These are phyloP conservation scores for Jamesozyma rosinii DNA, from an alignment of 805 yeast species.

Conservation along the genomic window DNA sequence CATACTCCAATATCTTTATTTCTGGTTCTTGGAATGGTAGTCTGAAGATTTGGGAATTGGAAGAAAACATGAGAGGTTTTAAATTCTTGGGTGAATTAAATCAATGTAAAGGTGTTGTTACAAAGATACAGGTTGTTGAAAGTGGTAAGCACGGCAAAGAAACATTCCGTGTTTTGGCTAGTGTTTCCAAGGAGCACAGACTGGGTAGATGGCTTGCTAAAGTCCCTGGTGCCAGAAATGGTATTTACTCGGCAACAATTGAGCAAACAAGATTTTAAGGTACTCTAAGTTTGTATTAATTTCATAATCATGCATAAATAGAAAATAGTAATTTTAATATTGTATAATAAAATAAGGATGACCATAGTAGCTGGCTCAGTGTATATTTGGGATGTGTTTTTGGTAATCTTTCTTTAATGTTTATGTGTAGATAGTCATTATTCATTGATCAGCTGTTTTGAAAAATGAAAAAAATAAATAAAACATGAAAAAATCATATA, in stretches of 20 bases:
- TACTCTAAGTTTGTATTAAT: not conserved
- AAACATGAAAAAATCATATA: no score
- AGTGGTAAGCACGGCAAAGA: slow-evolving; percentile 45
- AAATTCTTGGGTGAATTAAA: slow-evolving; percentile 45
- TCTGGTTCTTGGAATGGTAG: slow-evolving; percentile 85
- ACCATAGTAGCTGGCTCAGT: no score
- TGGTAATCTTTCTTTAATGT: no score
- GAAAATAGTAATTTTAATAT: not conserved
- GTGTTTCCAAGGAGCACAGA: slow-evolving; percentile 76
- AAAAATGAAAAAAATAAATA: no score
- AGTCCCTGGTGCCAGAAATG: slow-evolving; percentile 62
- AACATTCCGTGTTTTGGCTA: slow-evolving; percentile 49
- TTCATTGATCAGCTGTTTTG: no score
- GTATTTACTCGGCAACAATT: slow-evolving; percentile 49
- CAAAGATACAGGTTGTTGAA: slow-evolving; percentile 48
- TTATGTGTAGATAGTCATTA: no score
- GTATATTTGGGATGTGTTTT: no score
- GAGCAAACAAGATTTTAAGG: slow-evolving; percentile 30
- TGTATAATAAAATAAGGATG: no score
- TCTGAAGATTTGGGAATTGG: slow-evolving; percentile 69
- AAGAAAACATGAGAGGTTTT: slow-evolving; percentile 55
- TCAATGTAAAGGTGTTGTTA: slow-evolving; percentile 62
- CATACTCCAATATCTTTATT: slow-evolving; percentile 74
- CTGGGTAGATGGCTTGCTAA: slow-evolving; percentile 77
- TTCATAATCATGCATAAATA: not conserved